These are phyloP conservation scores for Pseudomassariella vexata DNA, from an alignment of 2,329 filamentous ascomycete genomes.

Conservation along the genomic window DNA sequence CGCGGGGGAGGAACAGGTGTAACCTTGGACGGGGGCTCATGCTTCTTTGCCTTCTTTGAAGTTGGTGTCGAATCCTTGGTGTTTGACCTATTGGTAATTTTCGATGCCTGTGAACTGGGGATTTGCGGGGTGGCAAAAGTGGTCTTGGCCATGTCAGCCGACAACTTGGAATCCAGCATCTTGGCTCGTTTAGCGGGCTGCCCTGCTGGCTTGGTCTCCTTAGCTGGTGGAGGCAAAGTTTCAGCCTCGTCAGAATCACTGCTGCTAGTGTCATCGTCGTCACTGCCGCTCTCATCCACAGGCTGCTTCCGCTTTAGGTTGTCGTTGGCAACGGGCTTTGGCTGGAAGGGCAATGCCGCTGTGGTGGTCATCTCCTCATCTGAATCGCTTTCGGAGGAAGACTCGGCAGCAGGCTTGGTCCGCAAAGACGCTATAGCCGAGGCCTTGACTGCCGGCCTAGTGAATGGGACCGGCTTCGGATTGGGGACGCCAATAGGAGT, in stretches of 20 bases:
- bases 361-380: slow-evolving; percentile 39
- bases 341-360: slow-evolving; percentile 19
- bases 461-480: slow-evolving; percentile 9
- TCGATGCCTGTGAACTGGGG: slow-evolving; percentile 15
- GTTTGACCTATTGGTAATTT: slow-evolving; percentile 6
- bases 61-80: slow-evolving; percentile 3
- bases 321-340: slow-evolving; percentile 9
- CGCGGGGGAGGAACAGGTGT: no score
- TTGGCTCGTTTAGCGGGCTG: slow-evolving; percentile 27
- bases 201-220: slow-evolving; percentile 3
- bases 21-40: no score
- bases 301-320: slow-evolving; percentile 33
- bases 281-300: slow-evolving; percentile 15
- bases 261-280: slow-evolving; percentile 10
- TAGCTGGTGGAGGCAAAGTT: slow-evolving; percentile 23
- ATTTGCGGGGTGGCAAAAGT: slow-evolving; percentile 18
- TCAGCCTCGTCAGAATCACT: slow-evolving; percentile 13
- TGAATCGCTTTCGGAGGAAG: slow-evolving; percentile 36
- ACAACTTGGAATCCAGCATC: no score
- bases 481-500: slow-evolving; percentile 55
- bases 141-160: slow-evolving; percentile 33
- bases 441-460: slow-evolving; percentile 4
- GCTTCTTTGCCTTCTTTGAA: no score
- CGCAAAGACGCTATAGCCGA: slow-evolving; percentile 10
- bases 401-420: slow-evolving; percentile 26